Evolutionary conservation across 768 basidiomycete genomes (phyloP).

Genomic region (Porphyrellus cyaneotinctus): DNA sequence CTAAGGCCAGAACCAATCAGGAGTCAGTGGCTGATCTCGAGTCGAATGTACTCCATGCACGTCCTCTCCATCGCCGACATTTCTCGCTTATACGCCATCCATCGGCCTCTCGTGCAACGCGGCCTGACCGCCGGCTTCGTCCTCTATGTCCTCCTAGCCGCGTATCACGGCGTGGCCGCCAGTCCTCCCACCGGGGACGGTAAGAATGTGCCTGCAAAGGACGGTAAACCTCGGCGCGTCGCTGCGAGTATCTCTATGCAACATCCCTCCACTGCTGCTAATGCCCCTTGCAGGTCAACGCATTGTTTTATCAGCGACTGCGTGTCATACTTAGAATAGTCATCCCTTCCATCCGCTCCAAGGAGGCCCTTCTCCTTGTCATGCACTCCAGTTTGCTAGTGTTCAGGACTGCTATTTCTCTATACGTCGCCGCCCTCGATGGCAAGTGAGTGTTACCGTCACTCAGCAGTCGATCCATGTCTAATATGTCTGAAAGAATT

Average conservation of each 20-base stretch:
- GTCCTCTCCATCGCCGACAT: constrained; percentile 39
- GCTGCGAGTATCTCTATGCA: constrained; percentile 47
- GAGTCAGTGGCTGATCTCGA: too few species aligned
- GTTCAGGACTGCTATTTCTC: constrained; percentile 83
- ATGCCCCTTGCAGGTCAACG: constrained; percentile 65
- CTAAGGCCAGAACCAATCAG: neutral
- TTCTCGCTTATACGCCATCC: constrained; percentile 50
- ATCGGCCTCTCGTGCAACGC: constrained; percentile 72
- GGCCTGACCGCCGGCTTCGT: constrained; percentile 66
- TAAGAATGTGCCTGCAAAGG: constrained; percentile 18
- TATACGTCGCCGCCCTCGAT: constrained; percentile 93
- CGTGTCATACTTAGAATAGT: constrained; percentile 77
- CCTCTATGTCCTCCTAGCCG: constrained; percentile 61
- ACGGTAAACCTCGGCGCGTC: constrained; percentile 53
- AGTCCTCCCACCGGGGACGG: constrained; percentile 30
- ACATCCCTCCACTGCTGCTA: neutral
- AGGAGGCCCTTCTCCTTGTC: constrained; percentile 81
- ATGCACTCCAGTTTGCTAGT: constrained; percentile 90
- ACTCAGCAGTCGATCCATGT: neutral
- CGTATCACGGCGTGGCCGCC: constrained; percentile 55
- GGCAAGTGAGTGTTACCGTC: constrained; percentile 58
- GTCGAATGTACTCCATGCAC: constrained; percentile 22
- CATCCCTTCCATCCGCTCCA: constrained; percentile 79
- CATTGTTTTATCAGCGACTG: constrained; percentile 82
- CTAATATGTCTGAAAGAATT: constrained; percentile 52